Percentiles rank a stretch among this genome's conserved stretches.
phyloP scores from a whole-genome alignment of 1,139 yeast genomes.

The Candida sanyaensis region DNA sequence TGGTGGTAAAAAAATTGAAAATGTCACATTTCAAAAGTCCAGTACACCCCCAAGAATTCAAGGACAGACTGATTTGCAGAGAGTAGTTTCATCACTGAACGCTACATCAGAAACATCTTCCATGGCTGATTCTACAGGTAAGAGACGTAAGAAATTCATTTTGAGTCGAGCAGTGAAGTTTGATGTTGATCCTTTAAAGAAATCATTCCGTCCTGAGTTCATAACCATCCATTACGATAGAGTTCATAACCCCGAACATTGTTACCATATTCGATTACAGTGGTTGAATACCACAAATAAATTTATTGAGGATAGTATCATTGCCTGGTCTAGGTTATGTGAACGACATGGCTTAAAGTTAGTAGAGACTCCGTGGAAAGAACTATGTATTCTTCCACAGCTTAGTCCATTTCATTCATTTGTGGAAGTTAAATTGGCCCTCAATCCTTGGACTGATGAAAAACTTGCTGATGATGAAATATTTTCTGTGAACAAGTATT shows the following conservation, averaged over 20 bases:
- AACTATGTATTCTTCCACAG: constrained; percentile 72
- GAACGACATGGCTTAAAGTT: constrained; percentile 83
- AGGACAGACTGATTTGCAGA: constrained; percentile 13
- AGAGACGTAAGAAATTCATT: constrained; percentile 30
- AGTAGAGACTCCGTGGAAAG: constrained; percentile 94
- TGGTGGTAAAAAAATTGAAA: constrained; percentile 22
- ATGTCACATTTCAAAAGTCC: constrained; percentile 19
- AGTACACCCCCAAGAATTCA: constrained; percentile 33
- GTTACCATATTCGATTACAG: constrained; percentile 87
- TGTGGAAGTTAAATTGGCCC: constrained; percentile 61
- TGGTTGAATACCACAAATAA: constrained; percentile 93
- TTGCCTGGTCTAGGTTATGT: constrained; percentile 77
- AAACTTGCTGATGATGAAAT: constrained; percentile 56
- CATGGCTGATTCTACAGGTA: constrained; percentile 29
- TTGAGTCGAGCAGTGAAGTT: constrained; percentile 64
- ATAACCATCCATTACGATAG: constrained; percentile 86
- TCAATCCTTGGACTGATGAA: constrained; percentile 66
- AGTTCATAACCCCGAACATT: constrained; percentile 93
- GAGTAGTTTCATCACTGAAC: constrained; percentile 15
- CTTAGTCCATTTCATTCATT: constrained; percentile 88
- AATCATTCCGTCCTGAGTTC: constrained; percentile 77
- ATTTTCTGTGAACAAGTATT: constrained; percentile 50
- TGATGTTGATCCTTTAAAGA: constrained; percentile 73
- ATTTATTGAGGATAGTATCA: constrained; percentile 85
- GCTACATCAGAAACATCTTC: constrained; percentile 36